Conservation (phyloP, 78 protist species). For the Cyanophora paradoxa region DNA sequence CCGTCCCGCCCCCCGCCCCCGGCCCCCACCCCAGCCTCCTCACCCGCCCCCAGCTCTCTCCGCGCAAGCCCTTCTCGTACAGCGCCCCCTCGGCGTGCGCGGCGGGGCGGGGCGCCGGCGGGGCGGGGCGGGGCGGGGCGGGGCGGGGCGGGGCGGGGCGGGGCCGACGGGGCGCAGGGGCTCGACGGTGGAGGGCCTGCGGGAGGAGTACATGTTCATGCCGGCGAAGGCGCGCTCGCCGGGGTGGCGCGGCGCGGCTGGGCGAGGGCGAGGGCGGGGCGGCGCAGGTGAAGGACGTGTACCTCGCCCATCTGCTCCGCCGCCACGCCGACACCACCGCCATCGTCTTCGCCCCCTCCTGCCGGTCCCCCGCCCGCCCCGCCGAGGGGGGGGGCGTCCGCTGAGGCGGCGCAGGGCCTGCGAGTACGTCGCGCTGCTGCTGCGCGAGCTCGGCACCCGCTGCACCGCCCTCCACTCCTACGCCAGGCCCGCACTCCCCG, state of each 20-base stretch:
- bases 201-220: slow-evolving; percentile 31
- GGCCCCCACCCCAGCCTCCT: neutral
- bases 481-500: too few relatives aligned
- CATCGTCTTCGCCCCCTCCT: slow-evolving; percentile 44
- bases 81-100: neutral
- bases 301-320: slow-evolving; percentile 28
- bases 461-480: slow-evolving; percentile 17
- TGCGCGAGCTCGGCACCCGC: neutral
- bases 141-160: neutral
- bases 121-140: neutral
- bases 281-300: slow-evolving; percentile 31
- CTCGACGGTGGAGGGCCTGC: neutral
- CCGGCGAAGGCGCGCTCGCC: too few relatives aligned
- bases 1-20: neutral
- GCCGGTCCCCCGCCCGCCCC: slow-evolving; percentile 3
- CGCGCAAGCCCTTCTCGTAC: neutral
- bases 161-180: neutral
- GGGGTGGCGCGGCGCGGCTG: too few relatives aligned
- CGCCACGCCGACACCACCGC: slow-evolving; percentile 2
- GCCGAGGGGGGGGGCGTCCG: neutral
- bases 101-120: neutral
- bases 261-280: too few relatives aligned
- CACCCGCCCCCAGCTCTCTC: neutral
- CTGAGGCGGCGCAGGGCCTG: neutral
- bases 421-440: slow-evolving; percentile 5